phyloP scores from a whole-genome alignment of 345 rosid genomes.

The Salix udensis region DNA sequence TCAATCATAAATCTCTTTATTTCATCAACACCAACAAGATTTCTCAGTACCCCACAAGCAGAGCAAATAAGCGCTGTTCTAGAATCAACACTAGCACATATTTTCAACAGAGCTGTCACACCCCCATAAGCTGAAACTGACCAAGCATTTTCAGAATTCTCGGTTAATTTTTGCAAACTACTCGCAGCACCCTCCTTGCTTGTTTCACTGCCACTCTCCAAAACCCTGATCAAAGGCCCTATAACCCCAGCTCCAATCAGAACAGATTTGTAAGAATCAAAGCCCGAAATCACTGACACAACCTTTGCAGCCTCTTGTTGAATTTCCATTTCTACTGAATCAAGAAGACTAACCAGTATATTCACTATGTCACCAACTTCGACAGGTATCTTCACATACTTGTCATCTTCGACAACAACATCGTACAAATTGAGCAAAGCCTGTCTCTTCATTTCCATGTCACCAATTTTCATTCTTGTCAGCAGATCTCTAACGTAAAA shows the following conservation, averaged over 20 bases:
- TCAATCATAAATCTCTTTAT: constrained; percentile 80
- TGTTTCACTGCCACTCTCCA: constrained; percentile 51
- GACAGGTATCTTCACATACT: constrained; percentile 47
- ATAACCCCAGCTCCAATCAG: constrained; percentile 63
- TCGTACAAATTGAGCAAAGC: constrained; percentile 60
- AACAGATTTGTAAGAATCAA: constrained; percentile 44
- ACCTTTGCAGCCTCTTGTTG: constrained; percentile 65
- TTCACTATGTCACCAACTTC: constrained; percentile 53
- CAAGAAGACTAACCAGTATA: constrained; percentile 56
- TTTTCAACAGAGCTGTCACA: constrained; percentile 67
- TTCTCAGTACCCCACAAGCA: constrained; percentile 71
- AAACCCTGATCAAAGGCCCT: constrained; percentile 62
- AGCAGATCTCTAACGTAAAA: constrained; percentile 73
- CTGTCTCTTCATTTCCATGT: constrained; percentile 71
- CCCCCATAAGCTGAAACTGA: constrained; percentile 95
- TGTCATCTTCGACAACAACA: constrained; percentile 57
- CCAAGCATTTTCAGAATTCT: constrained; percentile 92
- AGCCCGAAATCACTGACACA: constrained; percentile 52
- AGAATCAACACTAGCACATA: constrained; percentile 42
- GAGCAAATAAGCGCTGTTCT: constrained; percentile 45
- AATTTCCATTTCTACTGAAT: constrained; percentile 43
- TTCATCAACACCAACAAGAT: constrained; percentile 78
- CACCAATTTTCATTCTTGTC: constrained; percentile 93
- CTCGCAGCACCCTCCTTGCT: constrained; percentile 55
- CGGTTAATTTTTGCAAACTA: constrained; percentile 62